These are phyloP conservation scores for Termitomyces sp. DNA, from an alignment of 768 basidiomycete species.

Conservation along the genomic window DNA sequence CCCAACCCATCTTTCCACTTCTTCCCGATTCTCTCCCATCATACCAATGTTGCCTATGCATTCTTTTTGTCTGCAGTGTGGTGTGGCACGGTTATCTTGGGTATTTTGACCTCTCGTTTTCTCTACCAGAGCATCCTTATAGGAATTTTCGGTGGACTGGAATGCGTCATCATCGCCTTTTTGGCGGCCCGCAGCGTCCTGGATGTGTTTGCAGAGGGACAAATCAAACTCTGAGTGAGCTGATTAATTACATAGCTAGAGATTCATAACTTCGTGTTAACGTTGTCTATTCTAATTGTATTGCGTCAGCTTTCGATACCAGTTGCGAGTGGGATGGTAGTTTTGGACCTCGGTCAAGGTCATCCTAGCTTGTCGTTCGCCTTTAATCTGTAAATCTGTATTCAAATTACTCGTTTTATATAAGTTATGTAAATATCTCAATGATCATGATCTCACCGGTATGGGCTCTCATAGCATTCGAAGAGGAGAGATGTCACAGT, in stretches of 20 bases:
- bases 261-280: too few relatives aligned
- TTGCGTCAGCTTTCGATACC: too few relatives aligned
- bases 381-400: too few relatives aligned
- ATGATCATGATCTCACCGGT: too few relatives aligned
- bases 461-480: too few relatives aligned
- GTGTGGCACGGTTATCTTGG: slow-evolving; percentile 2
- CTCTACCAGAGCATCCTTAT: slow-evolving; percentile 4
- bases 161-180: slow-evolving; percentile 3
- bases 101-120: slow-evolving; percentile 1
- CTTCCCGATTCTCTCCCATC: neutral
- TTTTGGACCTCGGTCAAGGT: too few relatives aligned
- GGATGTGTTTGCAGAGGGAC: slow-evolving; percentile 7
- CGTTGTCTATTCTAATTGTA: too few relatives aligned
- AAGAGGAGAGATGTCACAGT: too few relatives aligned
- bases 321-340: too few relatives aligned
- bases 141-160: slow-evolving; percentile 7
- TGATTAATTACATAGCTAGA: neutral
- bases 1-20: slow-evolving; percentile 1
- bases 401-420: too few relatives aligned
- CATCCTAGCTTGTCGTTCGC: too few relatives aligned
- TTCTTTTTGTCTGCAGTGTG: slow-evolving; percentile 8
- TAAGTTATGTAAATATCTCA: too few relatives aligned
- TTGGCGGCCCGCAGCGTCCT: slow-evolving; percentile 4
- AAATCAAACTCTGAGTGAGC: slow-evolving; percentile 10
- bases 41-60: slow-evolving; percentile 1